These are phyloP conservation scores for Lentinus brumalis DNA, from an alignment of 768 basidiomycete genomes.

Conservation along the genomic window DNA sequence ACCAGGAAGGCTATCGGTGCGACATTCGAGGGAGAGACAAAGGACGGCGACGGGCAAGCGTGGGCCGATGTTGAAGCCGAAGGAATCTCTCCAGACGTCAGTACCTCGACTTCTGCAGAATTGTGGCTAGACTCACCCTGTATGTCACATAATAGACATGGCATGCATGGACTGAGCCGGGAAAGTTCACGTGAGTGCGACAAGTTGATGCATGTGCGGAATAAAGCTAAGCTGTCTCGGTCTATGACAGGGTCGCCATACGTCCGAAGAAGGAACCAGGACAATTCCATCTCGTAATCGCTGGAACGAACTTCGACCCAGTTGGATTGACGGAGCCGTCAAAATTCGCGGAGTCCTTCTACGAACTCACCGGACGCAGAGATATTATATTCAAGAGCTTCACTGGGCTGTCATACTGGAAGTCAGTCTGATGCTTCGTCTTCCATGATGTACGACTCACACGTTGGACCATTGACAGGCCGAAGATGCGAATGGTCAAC, in stretches of 20 bases:
- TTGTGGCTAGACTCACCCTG: not conserved
- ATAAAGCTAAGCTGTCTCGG: not conserved
- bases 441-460: not conserved
- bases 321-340: slow-evolving; percentile 27
- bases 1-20: slow-evolving; percentile 44
- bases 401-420: slow-evolving; percentile 23
- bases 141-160: not conserved
- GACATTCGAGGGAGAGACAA: slow-evolving; percentile 44
- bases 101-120: too few relatives aligned
- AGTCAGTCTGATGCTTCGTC: slow-evolving; percentile 28
- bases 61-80: slow-evolving; percentile 43
- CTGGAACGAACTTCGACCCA: slow-evolving; percentile 13
- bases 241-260: slow-evolving; percentile 14
- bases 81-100: slow-evolving; percentile 22
- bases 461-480: slow-evolving; percentile 28
- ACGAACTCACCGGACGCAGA: slow-evolving; percentile 27
- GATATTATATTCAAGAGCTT: slow-evolving; percentile 37
- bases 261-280: slow-evolving; percentile 9
- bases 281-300: slow-evolving; percentile 4
- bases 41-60: slow-evolving; percentile 25
- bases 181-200: slow-evolving; percentile 9
- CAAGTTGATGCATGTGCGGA: not conserved
- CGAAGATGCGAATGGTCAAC: slow-evolving; percentile 52
- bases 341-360: slow-evolving; percentile 34
- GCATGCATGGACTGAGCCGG: slow-evolving; percentile 22